Conservation (phyloP, 805 yeast genomes). For the Metschnikowia gruessii region DNA sequence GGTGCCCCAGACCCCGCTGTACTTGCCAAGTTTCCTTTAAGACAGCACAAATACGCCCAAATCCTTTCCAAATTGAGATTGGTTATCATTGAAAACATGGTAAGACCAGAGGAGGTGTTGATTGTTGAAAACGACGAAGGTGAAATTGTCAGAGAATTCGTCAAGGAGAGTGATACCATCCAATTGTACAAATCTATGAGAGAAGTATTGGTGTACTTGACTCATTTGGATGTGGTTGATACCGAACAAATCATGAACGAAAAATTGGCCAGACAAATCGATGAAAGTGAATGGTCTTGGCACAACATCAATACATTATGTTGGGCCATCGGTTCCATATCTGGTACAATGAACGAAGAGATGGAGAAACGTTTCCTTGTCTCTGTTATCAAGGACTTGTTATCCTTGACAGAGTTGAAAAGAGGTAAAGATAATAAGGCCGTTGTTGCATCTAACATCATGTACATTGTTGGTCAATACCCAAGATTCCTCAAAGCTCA, state of each 20-base stretch:
- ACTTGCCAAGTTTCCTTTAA: slow-evolving; percentile 73
- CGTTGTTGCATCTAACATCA: slow-evolving; percentile 98
- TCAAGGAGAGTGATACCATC: slow-evolving; percentile 94
- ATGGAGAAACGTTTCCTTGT: slow-evolving; percentile 94
- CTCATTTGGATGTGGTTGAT: slow-evolving; percentile 92
- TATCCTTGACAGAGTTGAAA: slow-evolving; percentile 91
- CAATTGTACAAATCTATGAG: slow-evolving; percentile 93
- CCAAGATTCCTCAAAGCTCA: slow-evolving; percentile 97
- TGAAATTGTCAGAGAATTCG: slow-evolving; percentile 96
- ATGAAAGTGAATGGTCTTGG: slow-evolving; percentile 99
- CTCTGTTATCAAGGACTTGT: slow-evolving; percentile 85
- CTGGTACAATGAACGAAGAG: slow-evolving; percentile 98
- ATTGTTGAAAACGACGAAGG: slow-evolving; percentile 98
- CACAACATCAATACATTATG: slow-evolving; percentile 94
- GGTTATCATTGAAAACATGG: slow-evolving; percentile 97
- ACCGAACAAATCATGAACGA: slow-evolving; percentile 92
- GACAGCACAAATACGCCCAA: slow-evolving; percentile 80
- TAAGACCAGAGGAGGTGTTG: slow-evolving; percentile 95
- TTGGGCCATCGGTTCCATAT: slow-evolving; percentile 99
- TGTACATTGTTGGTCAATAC: slow-evolving; percentile 99
- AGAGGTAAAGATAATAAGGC: slow-evolving; percentile 98
- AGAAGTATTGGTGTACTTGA: slow-evolving; percentile 90
- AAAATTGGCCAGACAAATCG: slow-evolving; percentile 87
- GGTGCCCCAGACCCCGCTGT: slow-evolving; percentile 87
- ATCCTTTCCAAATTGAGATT: slow-evolving; percentile 79